These are phyloP conservation scores for Skeletonema tropicum DNA, from an alignment of 108 stramenopile species.

Conservation along the genomic window DNA sequence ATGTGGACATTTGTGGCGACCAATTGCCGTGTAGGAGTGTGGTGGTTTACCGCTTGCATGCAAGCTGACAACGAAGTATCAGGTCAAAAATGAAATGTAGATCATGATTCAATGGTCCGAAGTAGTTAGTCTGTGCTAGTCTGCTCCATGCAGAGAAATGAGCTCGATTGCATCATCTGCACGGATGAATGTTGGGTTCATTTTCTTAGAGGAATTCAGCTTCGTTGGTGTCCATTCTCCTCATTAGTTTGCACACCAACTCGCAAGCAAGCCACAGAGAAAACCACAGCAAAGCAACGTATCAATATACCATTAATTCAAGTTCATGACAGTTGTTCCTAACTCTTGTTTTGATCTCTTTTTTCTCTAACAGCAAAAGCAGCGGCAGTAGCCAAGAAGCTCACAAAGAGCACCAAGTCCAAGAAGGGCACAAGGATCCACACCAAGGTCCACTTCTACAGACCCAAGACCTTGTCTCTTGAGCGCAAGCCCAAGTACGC, in stretches of 20 bases:
- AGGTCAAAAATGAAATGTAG: too few relatives aligned
- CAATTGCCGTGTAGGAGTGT: neutral
- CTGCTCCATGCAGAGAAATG: neutral
- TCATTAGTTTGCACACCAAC: too few relatives aligned
- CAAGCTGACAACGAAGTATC: too few relatives aligned
- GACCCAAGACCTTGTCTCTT: slow-evolving; percentile 91
- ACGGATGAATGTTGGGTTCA: neutral
- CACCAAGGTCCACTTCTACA: slow-evolving; percentile 99
- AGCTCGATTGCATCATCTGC: neutral
- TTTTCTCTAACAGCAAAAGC: slow-evolving; percentile 67
- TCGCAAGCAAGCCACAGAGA: too few relatives aligned
- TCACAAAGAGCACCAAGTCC: slow-evolving; percentile 89
- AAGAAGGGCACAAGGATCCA: slow-evolving; percentile 98
- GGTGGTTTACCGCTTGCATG: too few relatives aligned
- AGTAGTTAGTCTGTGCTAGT: neutral
- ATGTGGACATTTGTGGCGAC: neutral
- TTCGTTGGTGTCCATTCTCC: too few relatives aligned
- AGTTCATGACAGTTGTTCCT: neutral
- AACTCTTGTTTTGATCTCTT: neutral
- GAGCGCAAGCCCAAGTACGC: slow-evolving; percentile 92
- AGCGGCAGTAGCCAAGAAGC: slow-evolving; percentile 85
- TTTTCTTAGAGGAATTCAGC: too few relatives aligned
- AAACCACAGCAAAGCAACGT: neutral
- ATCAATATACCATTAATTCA: neutral
- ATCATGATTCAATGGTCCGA: too few relatives aligned